Conservation (phyloP, 2,329 filamentous ascomycete species). For the Aciculosporium take region DNA sequence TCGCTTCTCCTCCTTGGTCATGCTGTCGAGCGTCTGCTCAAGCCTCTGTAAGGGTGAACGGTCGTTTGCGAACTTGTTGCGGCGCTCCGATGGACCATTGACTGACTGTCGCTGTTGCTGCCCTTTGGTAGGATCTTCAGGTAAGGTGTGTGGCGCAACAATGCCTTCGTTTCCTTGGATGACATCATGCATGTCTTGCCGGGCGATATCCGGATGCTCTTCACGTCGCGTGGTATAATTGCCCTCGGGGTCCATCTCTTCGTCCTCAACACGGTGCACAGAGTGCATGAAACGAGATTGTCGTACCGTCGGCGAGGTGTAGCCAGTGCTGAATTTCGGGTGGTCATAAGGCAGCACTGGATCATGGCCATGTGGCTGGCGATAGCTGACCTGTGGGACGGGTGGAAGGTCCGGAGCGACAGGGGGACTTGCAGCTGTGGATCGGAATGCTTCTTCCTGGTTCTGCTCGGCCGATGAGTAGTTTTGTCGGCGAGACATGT, state of each 20-base stretch:
- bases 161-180: slow-evolving; percentile 12
- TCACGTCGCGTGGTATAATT: slow-evolving; percentile 12
- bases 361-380: slow-evolving; percentile 27
- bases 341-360: slow-evolving; percentile 13
- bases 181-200: slow-evolving; percentile 11
- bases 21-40: slow-evolving; percentile 77
- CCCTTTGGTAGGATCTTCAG: slow-evolving; percentile 10
- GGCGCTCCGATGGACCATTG: slow-evolving; percentile 26
- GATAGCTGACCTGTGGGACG: slow-evolving; percentile 44
- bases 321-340: slow-evolving; percentile 6
- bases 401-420: slow-evolving; percentile 47
- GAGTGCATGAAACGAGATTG: not conserved
- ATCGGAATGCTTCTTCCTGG: slow-evolving; percentile 16
- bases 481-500: slow-evolving; percentile 5
- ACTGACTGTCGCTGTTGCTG: slow-evolving; percentile 25
- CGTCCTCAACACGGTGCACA: slow-evolving; percentile 1
- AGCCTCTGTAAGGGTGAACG: slow-evolving; percentile 87
- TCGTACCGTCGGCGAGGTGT: slow-evolving; percentile 3
- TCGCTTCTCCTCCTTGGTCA: slow-evolving; percentile 91
- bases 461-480: slow-evolving; percentile 19
- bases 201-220: slow-evolving; percentile 1
- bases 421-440: slow-evolving; percentile 25
- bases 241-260: slow-evolving; percentile 14
- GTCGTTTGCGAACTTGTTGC: slow-evolving; percentile 57
- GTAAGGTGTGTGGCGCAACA: slow-evolving; percentile 5